Evolutionary conservation across 306 rosid genomes (phyloP), one percentile per base, ranked within the genome.

Genomic region (Canavalia ensiformis): DNA sequence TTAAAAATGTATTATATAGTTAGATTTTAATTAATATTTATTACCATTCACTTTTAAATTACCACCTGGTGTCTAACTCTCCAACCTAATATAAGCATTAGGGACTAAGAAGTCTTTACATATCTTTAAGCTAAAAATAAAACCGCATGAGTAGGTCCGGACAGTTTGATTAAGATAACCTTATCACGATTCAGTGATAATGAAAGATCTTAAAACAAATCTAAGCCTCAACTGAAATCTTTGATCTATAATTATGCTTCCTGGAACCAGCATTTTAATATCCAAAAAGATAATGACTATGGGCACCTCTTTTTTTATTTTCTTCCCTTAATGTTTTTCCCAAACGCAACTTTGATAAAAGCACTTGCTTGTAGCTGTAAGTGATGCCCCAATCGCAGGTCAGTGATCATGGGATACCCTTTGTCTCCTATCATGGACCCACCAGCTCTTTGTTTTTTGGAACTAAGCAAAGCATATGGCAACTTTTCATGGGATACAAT

Each of bases 371-470:
- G 82, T 74, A 81, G 81, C 49, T 84, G 75, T 46, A 44, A 8
- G 84, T 76, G 84, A 88, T 82, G 74, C 91, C 72, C 84, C 85
- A 81, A 88, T 84, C 85, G 84, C 88, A 87, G 86, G 95, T 79
- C 86, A 84, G 86, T 84, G 77, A 90, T 89, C 86, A 90, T 94
- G 90, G 92, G 96, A 89, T 90, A 78, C 98, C 95, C 87, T 90
- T 88, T 92, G 96, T 88, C 95, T 80, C 90, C 91, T 77, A 47
- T 8, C 0, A 2, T 6, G 91, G 98, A 62, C 97, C 98, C 91
- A 82, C 90, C 42, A 28, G 42, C 71, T 11, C 76, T 83, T 54
- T 81, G 72, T 44, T 79, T 87, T 84, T 86, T 78, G 79, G 85
- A 59, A 85, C 78, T 68, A 82, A 63, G 35, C 82, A 68, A 69